These are phyloP conservation scores for Poa pratensis DNA, from an alignment of 176 grass and related monocot species.

Conservation along the genomic window DNA sequence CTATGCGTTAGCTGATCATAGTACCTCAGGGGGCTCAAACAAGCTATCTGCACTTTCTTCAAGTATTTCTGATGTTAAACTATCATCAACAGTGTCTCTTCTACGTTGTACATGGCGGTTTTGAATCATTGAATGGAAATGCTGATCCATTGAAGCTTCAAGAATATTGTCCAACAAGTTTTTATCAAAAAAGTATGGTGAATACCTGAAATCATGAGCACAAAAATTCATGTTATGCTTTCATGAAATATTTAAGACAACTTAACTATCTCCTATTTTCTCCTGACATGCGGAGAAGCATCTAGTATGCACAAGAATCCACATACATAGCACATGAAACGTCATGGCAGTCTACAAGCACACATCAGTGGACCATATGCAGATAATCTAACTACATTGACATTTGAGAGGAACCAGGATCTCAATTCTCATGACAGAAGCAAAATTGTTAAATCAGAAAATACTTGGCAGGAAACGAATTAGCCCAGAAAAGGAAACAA, in stretches of 20 bases:
- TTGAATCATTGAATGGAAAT: slow-evolving; percentile 70
- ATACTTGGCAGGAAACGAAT: background rate
- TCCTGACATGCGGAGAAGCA: background rate
- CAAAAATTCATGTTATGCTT: background rate
- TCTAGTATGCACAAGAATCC: background rate
- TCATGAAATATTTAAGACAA: slow-evolving; percentile 18
- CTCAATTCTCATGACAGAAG: background rate
- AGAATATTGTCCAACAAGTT: slow-evolving; percentile 93
- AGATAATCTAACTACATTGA: background rate
- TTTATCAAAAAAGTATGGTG: slow-evolving; percentile 99
- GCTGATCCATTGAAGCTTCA: slow-evolving; percentile 92
- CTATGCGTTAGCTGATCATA: slow-evolving; percentile 33
- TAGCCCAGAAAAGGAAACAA: background rate
- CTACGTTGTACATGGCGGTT: slow-evolving; percentile 30
- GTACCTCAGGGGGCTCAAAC: slow-evolving; percentile 92
- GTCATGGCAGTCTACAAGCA: background rate
- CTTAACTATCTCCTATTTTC: background rate
- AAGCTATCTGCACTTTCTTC: slow-evolving; percentile 82
- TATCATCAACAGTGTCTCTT: slow-evolving; percentile 26
- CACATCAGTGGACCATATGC: slow-evolving; percentile 9
- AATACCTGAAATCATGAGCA: slow-evolving; percentile 70
- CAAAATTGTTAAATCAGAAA: slow-evolving; percentile 10
- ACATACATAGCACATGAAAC: slow-evolving; percentile 13
- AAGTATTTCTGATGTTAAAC: slow-evolving; percentile 71
- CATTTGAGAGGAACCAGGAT: slow-evolving; percentile 11